phyloP scores from a whole-genome alignment of 768 basidiomycete species.

The Kwoniella pini region DNA sequence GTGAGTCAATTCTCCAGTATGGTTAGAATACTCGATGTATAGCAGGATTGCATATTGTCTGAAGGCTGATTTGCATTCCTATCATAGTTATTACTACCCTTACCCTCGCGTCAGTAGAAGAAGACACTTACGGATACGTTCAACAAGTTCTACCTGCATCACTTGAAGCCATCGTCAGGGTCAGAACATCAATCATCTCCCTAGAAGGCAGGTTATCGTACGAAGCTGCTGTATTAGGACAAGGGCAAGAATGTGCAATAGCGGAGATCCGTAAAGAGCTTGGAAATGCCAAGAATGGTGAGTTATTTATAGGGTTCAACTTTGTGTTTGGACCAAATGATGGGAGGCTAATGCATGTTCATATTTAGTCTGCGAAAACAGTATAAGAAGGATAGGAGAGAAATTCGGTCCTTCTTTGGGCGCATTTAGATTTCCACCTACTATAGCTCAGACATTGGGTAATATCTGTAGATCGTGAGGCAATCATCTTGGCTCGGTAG shows the following conservation, averaged over 20 bases:
- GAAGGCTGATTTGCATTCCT: no score
- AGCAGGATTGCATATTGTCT: no score
- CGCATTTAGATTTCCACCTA: conserved; percentile 46
- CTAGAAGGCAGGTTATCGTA: conserved; percentile 29
- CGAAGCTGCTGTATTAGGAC: conserved; percentile 18
- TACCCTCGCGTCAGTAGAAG: conserved; percentile 42
- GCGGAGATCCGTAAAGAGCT: conserved; percentile 10
- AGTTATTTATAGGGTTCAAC: no score
- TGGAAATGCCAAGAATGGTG: conserved; percentile 11
- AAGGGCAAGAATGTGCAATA: conserved; percentile 7
- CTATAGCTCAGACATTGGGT: conserved; percentile 31
- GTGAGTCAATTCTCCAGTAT: conserved; percentile 26
- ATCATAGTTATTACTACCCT: conserved; percentile 44
- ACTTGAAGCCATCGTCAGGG: conserved; percentile 43
- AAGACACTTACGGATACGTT: conserved; percentile 52
- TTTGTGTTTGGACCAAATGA: no score
- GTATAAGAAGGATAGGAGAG: conserved; percentile 33
- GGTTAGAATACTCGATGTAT: no score
- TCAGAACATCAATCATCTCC: conserved; percentile 30
- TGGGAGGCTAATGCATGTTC: no score
- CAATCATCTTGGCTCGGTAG: background rate
- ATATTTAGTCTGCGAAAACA: conserved; percentile 36
- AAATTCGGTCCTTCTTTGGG: conserved; percentile 42
- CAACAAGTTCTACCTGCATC: conserved; percentile 47
- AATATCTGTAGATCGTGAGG: conserved; percentile 27